Evolutionary conservation across 768 basidiomycete genomes (phyloP), one percentile per base, ranked within the genome.

Genomic region (Nidularia pulvinata): DNA sequence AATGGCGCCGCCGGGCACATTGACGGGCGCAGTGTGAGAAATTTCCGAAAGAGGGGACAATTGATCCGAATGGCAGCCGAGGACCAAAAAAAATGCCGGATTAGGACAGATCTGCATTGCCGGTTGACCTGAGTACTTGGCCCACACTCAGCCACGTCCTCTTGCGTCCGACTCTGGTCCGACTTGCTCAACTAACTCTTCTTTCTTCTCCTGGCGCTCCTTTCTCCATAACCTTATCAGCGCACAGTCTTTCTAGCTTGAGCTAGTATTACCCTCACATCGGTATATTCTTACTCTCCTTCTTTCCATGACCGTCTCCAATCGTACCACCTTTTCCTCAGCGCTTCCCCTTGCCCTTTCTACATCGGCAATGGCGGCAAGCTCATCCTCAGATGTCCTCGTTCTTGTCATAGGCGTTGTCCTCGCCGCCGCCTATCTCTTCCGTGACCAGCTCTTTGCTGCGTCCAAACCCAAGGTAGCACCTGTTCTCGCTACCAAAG

Each of bases 381-480:
- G 81, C 5, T 83, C 86, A 13, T 78, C 85, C 37, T 87, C 90
- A 46, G 93, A 95, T 70, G 71, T 88, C 45, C 64, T 84, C 61
- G 78, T 95, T 55, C 81, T 95, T 55, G 74, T 79, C 43, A 67
- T 94, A 43, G 91, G 92, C 51, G 82, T 92, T 51, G 77, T 84
- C 56, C 79, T 92, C 44, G 92, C 91, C 16, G 86, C 83, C 30
- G 73, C 83, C 54, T 94, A 92, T 68, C 84, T 95, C 61, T 94
- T 93, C 76, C 82, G 87, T 46, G 91, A 93, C 69, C 85, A 87
- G 65, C 68, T 94, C 7, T 92, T 92, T 59, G 68, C 83, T 54
- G 74, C 86, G 6, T 79, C 86, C 19, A 85, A 88, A 59, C 81
- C 83, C 19, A 90, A 86, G 66, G 61, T 74, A 7, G 72, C 77